Base-by-base conservation (phyloP, 1,284 basidiomycete genomes). In the Tilletia walkeri region DNA sequence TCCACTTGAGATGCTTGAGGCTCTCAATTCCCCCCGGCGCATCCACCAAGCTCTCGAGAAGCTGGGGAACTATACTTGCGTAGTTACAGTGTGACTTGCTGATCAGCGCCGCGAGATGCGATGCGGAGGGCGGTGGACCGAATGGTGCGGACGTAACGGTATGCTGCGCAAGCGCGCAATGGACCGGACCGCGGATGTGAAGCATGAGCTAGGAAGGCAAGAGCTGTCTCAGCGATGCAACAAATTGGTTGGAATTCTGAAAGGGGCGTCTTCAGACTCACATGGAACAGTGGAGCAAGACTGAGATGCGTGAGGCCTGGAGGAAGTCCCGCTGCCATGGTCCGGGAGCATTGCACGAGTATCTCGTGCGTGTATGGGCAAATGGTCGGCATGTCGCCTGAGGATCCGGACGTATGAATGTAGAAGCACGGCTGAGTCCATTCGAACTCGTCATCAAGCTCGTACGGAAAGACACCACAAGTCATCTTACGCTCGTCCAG, bases 281-380 rank as follows among this genome's bases (percentile, higher is more conserved):
- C 59, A 20, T 63, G 59, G 59, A 63, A 63, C 6, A 63, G 59
- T 24, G 59, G 59, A 6, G 36, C 34, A 6, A 34, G 41, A 14
- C 41, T 45, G 41, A 45, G 6, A 14, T n/a, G 34, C 38, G 30
- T 39, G 3, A 9, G 9, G 41, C 41, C 41, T 45, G 6, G 41
- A 45, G 14, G 6, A 45, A 9, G 6, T 45, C 41, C 41, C 41
- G 14, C 9, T 45, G 41, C 14, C 41, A 45, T 45, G 14, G 41
- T 14, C 6, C 41, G 41, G 41, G 41, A 7, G 9, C 9, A 9
- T 14, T 45, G 18, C 4, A 63, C 36, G 14, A 38, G 7, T 3
- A 63, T 63, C 16, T 63, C 14, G 16, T 63, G 59, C 3, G 59
- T 63, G 34, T 63, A 63, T 7, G 59, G 36, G 16, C 59, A 63